These are phyloP conservation scores for Pseudopyricularia cyperi DNA, from an alignment of 2,329 filamentous ascomycete genomes.

Conservation along the genomic window DNA sequence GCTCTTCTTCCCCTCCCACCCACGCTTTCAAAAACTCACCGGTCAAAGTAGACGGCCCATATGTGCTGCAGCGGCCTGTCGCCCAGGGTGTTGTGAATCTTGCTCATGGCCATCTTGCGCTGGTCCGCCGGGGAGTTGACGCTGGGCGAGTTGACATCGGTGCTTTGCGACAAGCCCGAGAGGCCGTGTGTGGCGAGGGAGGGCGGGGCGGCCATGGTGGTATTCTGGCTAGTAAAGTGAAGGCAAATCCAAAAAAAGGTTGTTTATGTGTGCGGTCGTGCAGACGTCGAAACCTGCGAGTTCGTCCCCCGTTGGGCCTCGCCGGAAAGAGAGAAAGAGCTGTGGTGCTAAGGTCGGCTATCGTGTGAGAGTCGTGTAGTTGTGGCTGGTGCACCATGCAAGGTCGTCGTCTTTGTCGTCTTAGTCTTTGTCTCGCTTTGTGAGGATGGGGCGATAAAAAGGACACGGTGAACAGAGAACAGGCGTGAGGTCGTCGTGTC, in stretches of 20 bases:
- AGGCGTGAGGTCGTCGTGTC: too few relatives aligned
- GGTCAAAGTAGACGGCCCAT: constrained; percentile 61
- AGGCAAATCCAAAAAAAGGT: neutral
- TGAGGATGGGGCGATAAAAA: too few relatives aligned
- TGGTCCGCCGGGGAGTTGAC: constrained; percentile 57
- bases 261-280: neutral
- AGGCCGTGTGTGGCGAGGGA: constrained; percentile 50
- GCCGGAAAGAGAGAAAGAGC: too few relatives aligned
- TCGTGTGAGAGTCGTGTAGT: too few relatives aligned
- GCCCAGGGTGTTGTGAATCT: constrained; percentile 63
- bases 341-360: too few relatives aligned
- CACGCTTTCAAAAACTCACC: too few relatives aligned
- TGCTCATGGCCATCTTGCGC: constrained; percentile 70
- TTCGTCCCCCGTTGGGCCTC: too few relatives aligned
- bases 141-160: constrained; percentile 43
- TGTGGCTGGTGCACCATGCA: too few relatives aligned
- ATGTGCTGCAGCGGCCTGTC: constrained; percentile 68
- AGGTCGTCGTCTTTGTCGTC: too few relatives aligned
- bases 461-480: too few relatives aligned
- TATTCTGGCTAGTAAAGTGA: neutral
- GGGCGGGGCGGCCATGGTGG: constrained; percentile 40
- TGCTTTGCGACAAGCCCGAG: constrained; percentile 46
- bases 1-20: neutral
- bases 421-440: too few relatives aligned
- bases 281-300: too few relatives aligned